phyloP scores from a whole-genome alignment of 2,329 filamentous ascomycete species.

The Penicillium digitatum region DNA sequence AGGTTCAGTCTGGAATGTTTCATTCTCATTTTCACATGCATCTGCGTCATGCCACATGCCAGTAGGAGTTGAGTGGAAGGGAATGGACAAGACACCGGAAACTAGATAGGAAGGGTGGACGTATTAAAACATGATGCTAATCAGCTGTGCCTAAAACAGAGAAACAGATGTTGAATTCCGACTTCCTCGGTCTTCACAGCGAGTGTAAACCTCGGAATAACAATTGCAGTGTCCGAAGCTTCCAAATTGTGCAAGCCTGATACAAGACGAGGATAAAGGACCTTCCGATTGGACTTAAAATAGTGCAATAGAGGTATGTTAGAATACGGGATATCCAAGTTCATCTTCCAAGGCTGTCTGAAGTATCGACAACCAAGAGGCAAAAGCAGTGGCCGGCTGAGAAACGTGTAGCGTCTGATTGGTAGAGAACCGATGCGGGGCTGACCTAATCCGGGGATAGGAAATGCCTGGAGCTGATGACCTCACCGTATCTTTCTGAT shows the following conservation, averaged over 20 bases:
- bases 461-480: conserved; percentile 10
- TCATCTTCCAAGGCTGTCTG: not conserved
- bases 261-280: not conserved
- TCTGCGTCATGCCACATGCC: not conserved
- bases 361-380: not conserved
- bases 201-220: conserved; percentile 10
- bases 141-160: not conserved
- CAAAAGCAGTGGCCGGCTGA: conserved; percentile 14
- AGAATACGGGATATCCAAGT: not conserved
- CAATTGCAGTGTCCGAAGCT: conserved; percentile 4
- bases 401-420: conserved; percentile 9
- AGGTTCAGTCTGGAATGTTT: not conserved
- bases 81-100: not conserved
- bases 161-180: not conserved
- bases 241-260: not conserved
- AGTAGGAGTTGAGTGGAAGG: not conserved
- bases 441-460: conserved; percentile 16
- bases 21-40: conserved; percentile 1
- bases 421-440: not conserved
- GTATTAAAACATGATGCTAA: not conserved
- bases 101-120: not conserved
- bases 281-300: too few species aligned
- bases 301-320: too few species aligned
- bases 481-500: conserved; percentile 5
- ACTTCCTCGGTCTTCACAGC: not conserved